These are phyloP conservation scores for Globisporangium yorkense DNA, from an alignment of 352 stramenopile genomes.

Conservation along the genomic window DNA sequence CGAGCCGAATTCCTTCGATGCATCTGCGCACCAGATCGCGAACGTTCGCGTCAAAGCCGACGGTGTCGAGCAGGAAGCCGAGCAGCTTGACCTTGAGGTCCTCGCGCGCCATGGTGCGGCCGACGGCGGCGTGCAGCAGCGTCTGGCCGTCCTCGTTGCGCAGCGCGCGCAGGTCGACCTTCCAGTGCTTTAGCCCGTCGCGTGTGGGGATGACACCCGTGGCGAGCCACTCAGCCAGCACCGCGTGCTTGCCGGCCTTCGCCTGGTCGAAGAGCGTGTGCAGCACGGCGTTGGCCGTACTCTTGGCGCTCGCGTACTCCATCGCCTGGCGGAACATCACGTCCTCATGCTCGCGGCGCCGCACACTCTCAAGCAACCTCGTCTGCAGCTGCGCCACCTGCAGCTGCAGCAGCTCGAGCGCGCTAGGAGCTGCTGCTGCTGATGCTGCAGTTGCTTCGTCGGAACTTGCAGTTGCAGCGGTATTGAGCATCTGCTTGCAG, in stretches of 20 bases:
- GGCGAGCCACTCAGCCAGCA: slow-evolving; percentile 54
- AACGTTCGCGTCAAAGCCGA: slow-evolving; percentile 72
- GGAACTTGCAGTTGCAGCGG: background rate
- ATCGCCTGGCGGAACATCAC: slow-evolving; percentile 48
- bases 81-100: slow-evolving; percentile 65
- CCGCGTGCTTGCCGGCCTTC: slow-evolving; percentile 44
- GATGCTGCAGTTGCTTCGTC: background rate
- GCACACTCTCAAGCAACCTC: slow-evolving; percentile 37
- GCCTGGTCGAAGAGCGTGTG: slow-evolving; percentile 75
- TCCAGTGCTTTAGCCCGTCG: slow-evolving; percentile 71
- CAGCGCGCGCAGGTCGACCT: slow-evolving; percentile 43
- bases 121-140: slow-evolving; percentile 64
- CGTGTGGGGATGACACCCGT: slow-evolving; percentile 72
- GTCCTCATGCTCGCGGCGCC: slow-evolving; percentile 60
- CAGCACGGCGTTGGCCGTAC: slow-evolving; percentile 64
- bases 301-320: slow-evolving; percentile 58
- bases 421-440: slow-evolving; percentile 5
- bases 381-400: slow-evolving; percentile 42
- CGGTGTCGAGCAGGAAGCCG: slow-evolving; percentile 52
- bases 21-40: slow-evolving; percentile 38
- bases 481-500: slow-evolving; percentile 26
- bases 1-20: background rate
- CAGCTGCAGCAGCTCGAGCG: slow-evolving; percentile 33
- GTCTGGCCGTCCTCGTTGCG: slow-evolving; percentile 60
- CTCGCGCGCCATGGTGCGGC: slow-evolving; percentile 58